These are phyloP conservation scores for Hymenoscyphus scutula DNA, from an alignment of 2,329 filamentous ascomycete species.

Conservation along the genomic window DNA sequence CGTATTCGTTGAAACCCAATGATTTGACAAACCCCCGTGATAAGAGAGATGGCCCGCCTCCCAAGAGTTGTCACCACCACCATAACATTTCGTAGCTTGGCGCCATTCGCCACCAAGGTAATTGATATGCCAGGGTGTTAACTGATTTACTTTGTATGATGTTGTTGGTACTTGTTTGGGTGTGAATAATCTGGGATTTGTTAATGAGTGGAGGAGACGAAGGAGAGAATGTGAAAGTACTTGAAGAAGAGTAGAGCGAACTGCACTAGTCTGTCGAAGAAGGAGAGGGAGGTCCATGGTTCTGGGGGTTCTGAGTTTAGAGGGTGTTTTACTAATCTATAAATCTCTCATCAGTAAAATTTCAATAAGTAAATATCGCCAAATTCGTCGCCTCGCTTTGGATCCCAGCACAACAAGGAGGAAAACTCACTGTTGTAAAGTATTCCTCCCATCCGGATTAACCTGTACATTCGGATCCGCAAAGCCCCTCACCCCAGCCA, in stretches of 20 bases:
- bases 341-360: neutral
- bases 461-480: constrained; percentile 53
- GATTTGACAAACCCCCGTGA: constrained; percentile 50
- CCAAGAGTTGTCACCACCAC: constrained; percentile 51
- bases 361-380: neutral
- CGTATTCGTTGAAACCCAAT: constrained; percentile 53
- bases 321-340: constrained; percentile 25
- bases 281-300: neutral
- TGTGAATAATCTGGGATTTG: neutral
- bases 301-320: neutral
- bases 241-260: constrained; percentile 7
- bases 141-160: constrained; percentile 34
- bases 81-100: constrained; percentile 52
- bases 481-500: constrained; percentile 53
- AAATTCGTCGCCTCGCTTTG: too few species aligned
- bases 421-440: constrained; percentile 47
- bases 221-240: neutral
- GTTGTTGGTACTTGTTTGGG: neutral
- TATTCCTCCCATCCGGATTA: constrained; percentile 43
- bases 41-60: constrained; percentile 50
- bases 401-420: neutral
- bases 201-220: neutral
- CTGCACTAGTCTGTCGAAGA: constrained; percentile 6
- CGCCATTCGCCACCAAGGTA: constrained; percentile 49
- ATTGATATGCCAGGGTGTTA: constrained; percentile 54